Conservation (phyloP, 2,329 filamentous ascomycete species). For the Ramularia endophylla region DNA sequence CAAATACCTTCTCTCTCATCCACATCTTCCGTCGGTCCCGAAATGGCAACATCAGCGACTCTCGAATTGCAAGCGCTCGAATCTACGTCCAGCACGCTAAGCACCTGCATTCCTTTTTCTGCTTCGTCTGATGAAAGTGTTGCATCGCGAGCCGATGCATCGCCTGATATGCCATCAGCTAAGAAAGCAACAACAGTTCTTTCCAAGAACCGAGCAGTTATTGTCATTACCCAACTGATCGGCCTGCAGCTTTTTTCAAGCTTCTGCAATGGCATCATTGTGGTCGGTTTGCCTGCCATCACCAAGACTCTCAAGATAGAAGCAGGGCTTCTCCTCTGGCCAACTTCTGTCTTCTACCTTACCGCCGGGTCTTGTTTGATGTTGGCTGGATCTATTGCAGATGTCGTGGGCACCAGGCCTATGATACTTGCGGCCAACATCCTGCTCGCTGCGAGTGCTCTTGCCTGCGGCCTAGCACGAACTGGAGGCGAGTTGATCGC, state of each 20-base stretch:
- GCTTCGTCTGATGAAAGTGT: too few species aligned
- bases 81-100: too few species aligned
- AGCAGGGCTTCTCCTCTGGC: conserved; percentile 22
- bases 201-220: conserved; percentile 7
- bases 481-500: conserved; percentile 27
- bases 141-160: too few species aligned
- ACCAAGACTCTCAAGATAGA: conserved; percentile 4
- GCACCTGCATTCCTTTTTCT: too few species aligned
- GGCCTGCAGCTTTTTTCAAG: conserved; percentile 13
- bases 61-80: too few species aligned
- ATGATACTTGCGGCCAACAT: conserved; percentile 42
- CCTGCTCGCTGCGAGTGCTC: conserved; percentile 31
- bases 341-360: conserved; percentile 33
- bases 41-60: too few species aligned
- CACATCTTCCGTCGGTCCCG: too few species aligned
- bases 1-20: too few species aligned
- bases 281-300: conserved; percentile 14
- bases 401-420: conserved; percentile 44
- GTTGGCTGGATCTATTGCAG: conserved; percentile 45
- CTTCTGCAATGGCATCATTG: conserved; percentile 14
- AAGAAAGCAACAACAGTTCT: conserved; percentile 1
- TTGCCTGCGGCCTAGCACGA: conserved; percentile 36
- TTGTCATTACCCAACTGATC: conserved; percentile 14
- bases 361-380: conserved; percentile 47
- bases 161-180: too few species aligned